Evolutionary conservation across 108 stramenopile genomes (phyloP), one percentile per base, ranked within the genome.

Genomic region (Cyclotella atomus): DNA sequence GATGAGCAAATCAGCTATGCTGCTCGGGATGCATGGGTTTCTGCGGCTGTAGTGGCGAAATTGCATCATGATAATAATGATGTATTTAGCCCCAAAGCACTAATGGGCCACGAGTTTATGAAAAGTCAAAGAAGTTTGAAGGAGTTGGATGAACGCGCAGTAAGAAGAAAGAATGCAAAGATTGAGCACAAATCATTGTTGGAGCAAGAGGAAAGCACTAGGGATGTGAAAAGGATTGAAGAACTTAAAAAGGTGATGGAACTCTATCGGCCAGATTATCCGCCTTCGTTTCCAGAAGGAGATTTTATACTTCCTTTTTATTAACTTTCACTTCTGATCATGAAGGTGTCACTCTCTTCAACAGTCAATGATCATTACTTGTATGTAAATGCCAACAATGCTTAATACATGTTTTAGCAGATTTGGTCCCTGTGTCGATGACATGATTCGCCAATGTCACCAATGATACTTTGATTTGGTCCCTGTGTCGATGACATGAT

Each of bases 11-110:
- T 91, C 20, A 47, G 56, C 28, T 94, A 94, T 71, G 86, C 83
- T 17, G 90, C 89, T 14, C 79, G 90, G 27, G 93, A 94, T 83
- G 93, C 93, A 29, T 94, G 93, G 93, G 86, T 81, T 20, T 81
- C 82, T 45, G 93, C 89, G 33, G 89, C 92, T 12, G 69, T 92
- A 49, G 41, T 76, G 28, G 72, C 76, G 62, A 57, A 59, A 46
- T 72, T 91, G 34, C 75, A 72, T 35, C 33, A 47, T 33, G 21
- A 30, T 14, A 68, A 82, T 25, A 67, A 61, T 6, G 64, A 70
- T 14, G 56, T 53, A 0, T 88, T 88, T 75, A 35, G 74, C 12
- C 25, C 75, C 8, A 72, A 81, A 19, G 41, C 65, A 15, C 36
- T 87, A 63, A 61, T 78, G 44, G 36, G 71, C 0, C 73, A 77